These are phyloP conservation scores for Polytrichum commune DNA, from an alignment of 225 moss, liverwort and hornwort species.

Conservation along the genomic window DNA sequence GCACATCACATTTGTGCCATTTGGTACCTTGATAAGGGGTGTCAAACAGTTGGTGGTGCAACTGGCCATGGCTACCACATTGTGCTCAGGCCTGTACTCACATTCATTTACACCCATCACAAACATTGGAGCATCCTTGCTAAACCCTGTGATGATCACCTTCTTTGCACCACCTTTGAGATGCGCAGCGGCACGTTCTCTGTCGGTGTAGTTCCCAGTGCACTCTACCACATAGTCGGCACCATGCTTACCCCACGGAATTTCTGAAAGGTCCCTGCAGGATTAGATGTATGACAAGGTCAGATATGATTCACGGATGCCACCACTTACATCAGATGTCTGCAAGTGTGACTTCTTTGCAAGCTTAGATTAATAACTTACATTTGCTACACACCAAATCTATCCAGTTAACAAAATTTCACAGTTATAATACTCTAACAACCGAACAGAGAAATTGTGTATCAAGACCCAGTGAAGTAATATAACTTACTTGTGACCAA, in stretches of 20 bases:
- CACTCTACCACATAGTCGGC: conserved; percentile 52
- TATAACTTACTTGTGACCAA: conserved; percentile 37
- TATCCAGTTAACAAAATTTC: too few relatives aligned
- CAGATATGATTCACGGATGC: too few relatives aligned
- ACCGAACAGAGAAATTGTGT: too few relatives aligned
- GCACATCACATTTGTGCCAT: too few relatives aligned
- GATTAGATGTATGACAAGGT: too few relatives aligned
- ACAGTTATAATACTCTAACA: too few relatives aligned
- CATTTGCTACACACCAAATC: too few relatives aligned
- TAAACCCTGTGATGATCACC: conserved; percentile 50
- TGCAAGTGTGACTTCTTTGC: not conserved
- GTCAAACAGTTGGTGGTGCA: conserved; percentile 62
- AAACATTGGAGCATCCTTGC: conserved; percentile 59
- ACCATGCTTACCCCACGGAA: conserved; percentile 45
- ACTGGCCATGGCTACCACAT: conserved; percentile 53
- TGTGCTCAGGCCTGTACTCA: conserved; percentile 39
- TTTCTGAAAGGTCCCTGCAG: conserved; percentile 46
- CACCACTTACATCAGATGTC: not conserved
- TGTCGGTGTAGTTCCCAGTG: conserved; percentile 50
- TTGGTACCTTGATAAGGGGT: conserved; percentile 38
- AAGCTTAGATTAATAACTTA: too few relatives aligned
- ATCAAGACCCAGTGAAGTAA: not conserved
- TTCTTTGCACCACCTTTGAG: conserved; percentile 58
- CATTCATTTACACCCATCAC: conserved; percentile 55
- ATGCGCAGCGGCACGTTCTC: conserved; percentile 48